Percentiles rank a stretch among this genome's conserved stretches.
phyloP scores from a whole-genome alignment of 768 basidiomycete species.

The Pulveroboletus sp. region DNA sequence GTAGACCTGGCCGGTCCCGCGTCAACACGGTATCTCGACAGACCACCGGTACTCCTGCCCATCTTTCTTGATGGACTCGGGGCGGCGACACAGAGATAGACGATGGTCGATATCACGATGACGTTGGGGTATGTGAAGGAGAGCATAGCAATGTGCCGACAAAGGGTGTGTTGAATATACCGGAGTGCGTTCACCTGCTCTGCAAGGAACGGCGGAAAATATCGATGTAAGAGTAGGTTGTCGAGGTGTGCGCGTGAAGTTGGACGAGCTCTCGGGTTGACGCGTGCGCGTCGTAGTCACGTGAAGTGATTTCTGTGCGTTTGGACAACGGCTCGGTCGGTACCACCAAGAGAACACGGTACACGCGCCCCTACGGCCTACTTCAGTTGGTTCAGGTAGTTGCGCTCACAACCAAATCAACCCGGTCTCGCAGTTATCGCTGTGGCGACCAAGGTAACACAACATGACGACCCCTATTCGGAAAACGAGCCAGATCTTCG shows the following conservation, averaged over 20 bases:
- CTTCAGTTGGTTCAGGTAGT: no score
- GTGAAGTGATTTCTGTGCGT: constrained; percentile 15
- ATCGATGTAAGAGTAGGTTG: neutral
- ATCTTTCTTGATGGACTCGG: constrained; percentile 7
- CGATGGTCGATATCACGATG: constrained; percentile 10
- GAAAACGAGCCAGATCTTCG: no score
- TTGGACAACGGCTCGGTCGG: no score
- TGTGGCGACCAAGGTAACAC: no score
- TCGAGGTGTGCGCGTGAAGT: neutral
- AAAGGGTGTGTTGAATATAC: neutral
- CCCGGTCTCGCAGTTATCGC: no score
- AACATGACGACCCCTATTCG: no score
- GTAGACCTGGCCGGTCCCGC: neutral
- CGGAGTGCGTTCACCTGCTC: constrained; percentile 4
- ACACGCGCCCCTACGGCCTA: no score
- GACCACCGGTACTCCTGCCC: neutral
- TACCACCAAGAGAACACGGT: no score
- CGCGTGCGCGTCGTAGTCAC: constrained; percentile 14
- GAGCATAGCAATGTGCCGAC: constrained; percentile 3
- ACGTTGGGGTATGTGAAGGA: constrained; percentile 7
- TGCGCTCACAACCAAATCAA: no score
- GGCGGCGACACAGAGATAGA: constrained; percentile 5
- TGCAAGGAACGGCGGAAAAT: constrained; percentile 11
- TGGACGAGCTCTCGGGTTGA: no score
- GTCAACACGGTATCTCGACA: constrained; percentile 5